Evolutionary conservation across 2,329 filamentous ascomycete species (phyloP), one percentile per base, ranked within the genome.

Genomic region (Fusarium zealandicum): DNA sequence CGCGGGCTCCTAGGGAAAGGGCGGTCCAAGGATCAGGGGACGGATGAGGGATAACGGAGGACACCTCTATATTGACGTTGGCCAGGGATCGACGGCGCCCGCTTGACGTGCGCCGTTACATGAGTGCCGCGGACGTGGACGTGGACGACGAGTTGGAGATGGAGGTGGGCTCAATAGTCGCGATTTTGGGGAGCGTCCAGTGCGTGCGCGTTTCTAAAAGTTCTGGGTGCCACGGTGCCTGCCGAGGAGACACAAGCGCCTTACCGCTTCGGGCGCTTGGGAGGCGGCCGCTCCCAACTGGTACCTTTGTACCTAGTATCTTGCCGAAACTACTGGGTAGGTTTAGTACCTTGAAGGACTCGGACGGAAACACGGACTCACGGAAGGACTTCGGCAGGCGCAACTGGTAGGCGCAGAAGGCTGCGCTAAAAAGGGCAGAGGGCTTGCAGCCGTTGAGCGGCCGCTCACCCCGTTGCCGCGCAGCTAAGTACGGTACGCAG

Each of bases 231-330:
- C 53, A 53, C 27, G 40, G 58, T 61, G 52, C 36, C 22, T 25
- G 22, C 22, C 22, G 22, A 53, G 35, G 39, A 32, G 41, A 58
- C 49, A 49, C 59, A 64, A 51, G 46, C 65, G 64, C 64, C 65
- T 67, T 67, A 49, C 65, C 65, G 59, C 59, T 68, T 67, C 59
- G 54, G 57, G 62, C 54, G 53, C 59, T 44, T 48, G 47, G 59
- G 50, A 52, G 47, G 47, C 27, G 36, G 59, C 59, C 38, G 37
- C 27, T 22, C 30, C 14, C 31, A 16, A 36, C n/a, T 11, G 14
- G 22, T 25, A 25, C 22, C 11, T 49, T n/a, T 20, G n/a, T 47
- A 28, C 12, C 30, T 28, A 7, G 20, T 22, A 5, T 9, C 22
- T 50, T 32, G 30, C 37, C 13, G 22, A 43, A 36, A n/a, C n/a